Evolutionary conservation across 2,329 filamentous ascomycete genomes (phyloP).

Genomic region (Fusarium sp.): DNA sequence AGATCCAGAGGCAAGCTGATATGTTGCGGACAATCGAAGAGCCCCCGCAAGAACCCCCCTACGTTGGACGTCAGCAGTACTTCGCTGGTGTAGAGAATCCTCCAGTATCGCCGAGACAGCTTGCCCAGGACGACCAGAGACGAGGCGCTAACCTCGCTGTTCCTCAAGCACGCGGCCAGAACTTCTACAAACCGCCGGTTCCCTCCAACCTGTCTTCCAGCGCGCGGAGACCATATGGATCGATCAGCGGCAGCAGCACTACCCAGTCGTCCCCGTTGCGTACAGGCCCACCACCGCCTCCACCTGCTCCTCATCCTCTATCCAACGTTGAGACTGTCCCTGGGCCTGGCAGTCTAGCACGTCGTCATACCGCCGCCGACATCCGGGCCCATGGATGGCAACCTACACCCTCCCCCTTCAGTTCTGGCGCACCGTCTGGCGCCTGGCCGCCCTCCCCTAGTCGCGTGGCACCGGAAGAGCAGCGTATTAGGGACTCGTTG

Average conservation of each 20-base stretch:
- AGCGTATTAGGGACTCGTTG: slow-evolving; percentile 66
- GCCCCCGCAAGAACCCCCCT: slow-evolving; percentile 72
- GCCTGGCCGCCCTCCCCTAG: slow-evolving; percentile 68
- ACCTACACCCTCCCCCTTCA: slow-evolving; percentile 70
- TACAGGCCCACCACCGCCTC: slow-evolving; percentile 72
- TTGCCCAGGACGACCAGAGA: slow-evolving; percentile 85
- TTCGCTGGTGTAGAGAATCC: slow-evolving; percentile 76
- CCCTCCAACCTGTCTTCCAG: slow-evolving; percentile 84
- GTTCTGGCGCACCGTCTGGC: slow-evolving; percentile 64
- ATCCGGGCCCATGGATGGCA: slow-evolving; percentile 90
- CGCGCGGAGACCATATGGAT: slow-evolving; percentile 84
- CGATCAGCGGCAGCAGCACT: slow-evolving; percentile 78
- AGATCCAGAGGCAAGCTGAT: slow-evolving; percentile 71
- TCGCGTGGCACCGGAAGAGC: slow-evolving; percentile 62
- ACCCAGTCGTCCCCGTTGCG: slow-evolving; percentile 77
- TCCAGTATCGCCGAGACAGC: slow-evolving; percentile 87
- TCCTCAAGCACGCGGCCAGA: slow-evolving; percentile 66
- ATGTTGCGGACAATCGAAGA: slow-evolving; percentile 68
- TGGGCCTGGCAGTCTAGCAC: slow-evolving; percentile 75
- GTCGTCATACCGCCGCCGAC: slow-evolving; percentile 94
- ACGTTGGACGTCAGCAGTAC: slow-evolving; percentile 74
- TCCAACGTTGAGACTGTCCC: slow-evolving; percentile 71
- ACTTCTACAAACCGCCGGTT: slow-evolving; percentile 78
- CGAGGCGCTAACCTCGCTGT: slow-evolving; percentile 76
- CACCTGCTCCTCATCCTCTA: slow-evolving; percentile 72